Conservation (phyloP, 2,329 filamentous ascomycete species). For the Fusarium nisikadoi region DNA sequence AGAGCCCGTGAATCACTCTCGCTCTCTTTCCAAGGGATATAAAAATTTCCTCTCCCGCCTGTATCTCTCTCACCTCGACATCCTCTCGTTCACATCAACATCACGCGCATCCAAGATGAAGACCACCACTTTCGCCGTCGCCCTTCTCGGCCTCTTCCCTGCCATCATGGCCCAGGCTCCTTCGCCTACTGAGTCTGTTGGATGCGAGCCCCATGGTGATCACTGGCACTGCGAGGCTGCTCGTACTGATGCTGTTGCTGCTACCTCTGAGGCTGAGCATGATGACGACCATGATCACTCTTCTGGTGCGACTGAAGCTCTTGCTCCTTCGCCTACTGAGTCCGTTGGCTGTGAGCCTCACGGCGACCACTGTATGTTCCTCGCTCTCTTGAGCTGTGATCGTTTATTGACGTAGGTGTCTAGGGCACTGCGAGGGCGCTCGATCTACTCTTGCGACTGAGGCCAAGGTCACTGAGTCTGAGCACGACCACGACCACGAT, state of each 20-base stretch:
- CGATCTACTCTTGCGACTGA: conserved; percentile 14
- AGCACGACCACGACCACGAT: conserved; percentile 3
- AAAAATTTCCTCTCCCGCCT: conserved; percentile 8
- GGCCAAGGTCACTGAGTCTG: conserved; percentile 10
- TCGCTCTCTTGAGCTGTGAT: no score
- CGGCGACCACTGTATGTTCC: conserved; percentile 38
- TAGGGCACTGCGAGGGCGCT: conserved; percentile 39
- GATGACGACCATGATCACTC: conserved; percentile 14
- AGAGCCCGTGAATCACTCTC: conserved; percentile 3
- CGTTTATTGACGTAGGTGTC: background rate
- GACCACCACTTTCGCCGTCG: conserved; percentile 35
- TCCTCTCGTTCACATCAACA: conserved; percentile 14
- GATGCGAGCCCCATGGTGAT: conserved; percentile 40
- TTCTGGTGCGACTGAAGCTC: conserved; percentile 12
- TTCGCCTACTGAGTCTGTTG: conserved; percentile 42
- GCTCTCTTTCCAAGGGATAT: conserved; percentile 4
- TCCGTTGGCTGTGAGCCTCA: conserved; percentile 39
- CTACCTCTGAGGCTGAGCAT: background rate
- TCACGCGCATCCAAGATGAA: conserved; percentile 35
- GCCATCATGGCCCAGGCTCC: conserved; percentile 35
- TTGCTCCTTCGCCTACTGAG: conserved; percentile 37
- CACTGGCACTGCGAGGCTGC: conserved; percentile 42
- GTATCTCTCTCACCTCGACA: background rate
- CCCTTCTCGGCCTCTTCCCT: conserved; percentile 39
- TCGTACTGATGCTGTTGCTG: conserved; percentile 22